Evolutionary conservation across 139 green algal species (phyloP), one percentile per base, ranked within the genome.

Genomic region (Ostreobium quekettii): DNA sequence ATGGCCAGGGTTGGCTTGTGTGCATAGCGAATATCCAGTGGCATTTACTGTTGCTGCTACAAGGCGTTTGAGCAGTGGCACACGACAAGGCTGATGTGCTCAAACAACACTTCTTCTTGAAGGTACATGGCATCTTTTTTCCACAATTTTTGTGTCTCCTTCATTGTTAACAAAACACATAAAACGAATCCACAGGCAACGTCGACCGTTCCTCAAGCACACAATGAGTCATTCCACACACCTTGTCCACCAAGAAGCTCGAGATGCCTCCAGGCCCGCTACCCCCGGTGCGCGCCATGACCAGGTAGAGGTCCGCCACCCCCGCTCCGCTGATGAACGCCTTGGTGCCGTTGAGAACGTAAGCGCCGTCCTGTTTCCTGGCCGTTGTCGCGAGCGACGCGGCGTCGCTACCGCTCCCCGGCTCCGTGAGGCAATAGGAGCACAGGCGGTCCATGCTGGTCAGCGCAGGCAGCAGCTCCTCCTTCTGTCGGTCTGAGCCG

Each of bases 391-490:
- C 29, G 28, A 95, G 74, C 4, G 76, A 79, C 4, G 83, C 84
- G 3, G 85, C 87, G 49, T 95, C 88, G 28, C 76, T 86, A 36
- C 87, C 88, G 48, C 68, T 84, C 35, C 73, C 71, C 2, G 84
- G 83, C 68, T 94, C 89, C 33, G 88, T 94, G 24, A 95, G 79
- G 76, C 88, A 95, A 79, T 95, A 95, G n/a, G 77, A 83, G 38
- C 78, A 76, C n/a, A 94, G 71, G 1, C 39, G 35, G 0, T 95
- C 72, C 75, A 90, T 75, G 35, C 47, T 57, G 1, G 77, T 76
- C 22, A 95, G 73, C 0, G 48, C 35, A 2, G 87, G 84, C 35
- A 82, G 71, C 37, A 84, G 65, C 33, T 76, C 86, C 29, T 73
- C 39, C 26, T 65, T 31, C 33, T 71, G 64, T 56, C 87, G 4